Conservation (phyloP, 768 basidiomycete species). For the Lactarius hengduanensis region DNA sequence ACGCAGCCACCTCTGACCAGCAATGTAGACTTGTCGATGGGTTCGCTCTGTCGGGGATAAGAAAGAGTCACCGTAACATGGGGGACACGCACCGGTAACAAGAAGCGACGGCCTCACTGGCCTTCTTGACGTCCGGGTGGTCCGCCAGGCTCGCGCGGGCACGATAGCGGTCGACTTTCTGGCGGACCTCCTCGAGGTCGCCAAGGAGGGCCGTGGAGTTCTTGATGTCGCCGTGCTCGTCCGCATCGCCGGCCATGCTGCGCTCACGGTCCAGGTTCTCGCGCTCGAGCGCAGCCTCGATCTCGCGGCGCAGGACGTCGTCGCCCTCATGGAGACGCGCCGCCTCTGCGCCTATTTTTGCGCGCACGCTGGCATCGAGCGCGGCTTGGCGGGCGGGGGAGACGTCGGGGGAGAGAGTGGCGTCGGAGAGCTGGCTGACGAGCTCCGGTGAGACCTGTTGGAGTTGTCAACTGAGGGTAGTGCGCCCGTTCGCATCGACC, state of each 20-base stretch:
- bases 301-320: slow-evolving; percentile 64
- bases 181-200: slow-evolving; percentile 72
- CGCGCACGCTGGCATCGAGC: slow-evolving; percentile 70
- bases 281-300: slow-evolving; percentile 77
- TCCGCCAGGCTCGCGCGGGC: slow-evolving; percentile 52
- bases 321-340: slow-evolving; percentile 66
- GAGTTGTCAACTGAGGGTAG: background rate
- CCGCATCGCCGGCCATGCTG: slow-evolving; percentile 44
- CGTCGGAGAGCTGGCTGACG: slow-evolving; percentile 74
- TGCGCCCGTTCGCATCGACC: background rate
- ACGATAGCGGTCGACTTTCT: slow-evolving; percentile 71
- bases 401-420: slow-evolving; percentile 54
- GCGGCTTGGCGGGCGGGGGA: slow-evolving; percentile 68
- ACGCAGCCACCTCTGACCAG: slow-evolving; percentile 66
- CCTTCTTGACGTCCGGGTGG: slow-evolving; percentile 55
- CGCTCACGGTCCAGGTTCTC: slow-evolving; percentile 83
- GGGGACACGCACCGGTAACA: slow-evolving; percentile 64
- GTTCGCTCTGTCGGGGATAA: slow-evolving; percentile 38
- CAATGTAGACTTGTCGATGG: slow-evolving; percentile 62
- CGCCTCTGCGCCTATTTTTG: slow-evolving; percentile 69
- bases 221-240: slow-evolving; percentile 43
- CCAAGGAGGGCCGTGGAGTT: slow-evolving; percentile 63
- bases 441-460: slow-evolving; percentile 79
- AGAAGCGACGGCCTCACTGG: slow-evolving; percentile 57
- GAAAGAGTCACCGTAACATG: slow-evolving; percentile 2